phyloP scores from a whole-genome alignment of 768 basidiomycete species.

The Macrolepiota fuliginosa region DNA sequence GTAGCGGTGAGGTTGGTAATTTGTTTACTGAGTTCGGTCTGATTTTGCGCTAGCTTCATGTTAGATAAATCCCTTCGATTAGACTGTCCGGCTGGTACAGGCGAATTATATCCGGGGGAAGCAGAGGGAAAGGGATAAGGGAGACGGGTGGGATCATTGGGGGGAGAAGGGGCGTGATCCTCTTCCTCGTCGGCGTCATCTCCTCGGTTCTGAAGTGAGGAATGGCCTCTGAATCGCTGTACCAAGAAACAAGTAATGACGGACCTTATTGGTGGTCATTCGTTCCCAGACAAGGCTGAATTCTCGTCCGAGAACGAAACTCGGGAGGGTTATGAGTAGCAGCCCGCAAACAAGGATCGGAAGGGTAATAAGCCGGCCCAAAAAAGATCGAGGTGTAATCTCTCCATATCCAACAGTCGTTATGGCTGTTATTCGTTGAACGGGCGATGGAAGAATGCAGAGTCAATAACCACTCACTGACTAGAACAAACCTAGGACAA shows the following conservation, averaged over 20 bases:
- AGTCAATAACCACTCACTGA: conserved; percentile 51
- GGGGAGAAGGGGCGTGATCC: background rate
- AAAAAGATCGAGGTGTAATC: conserved; percentile 82
- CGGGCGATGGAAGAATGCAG: background rate
- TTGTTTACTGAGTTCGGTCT: conserved; percentile 63
- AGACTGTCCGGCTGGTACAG: conserved; percentile 1
- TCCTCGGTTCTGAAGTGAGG: conserved; percentile 5
- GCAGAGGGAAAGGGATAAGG: conserved; percentile 7
- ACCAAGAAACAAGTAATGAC: background rate
- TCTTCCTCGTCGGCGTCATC: conserved; percentile 19
- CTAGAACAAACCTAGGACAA: conserved; percentile 65
- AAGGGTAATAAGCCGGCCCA: conserved; percentile 84
- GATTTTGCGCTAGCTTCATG: conserved; percentile 62
- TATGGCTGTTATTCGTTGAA: conserved; percentile 53
- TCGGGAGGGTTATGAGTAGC: conserved; percentile 85
- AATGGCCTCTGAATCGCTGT: background rate
- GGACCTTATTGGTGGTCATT: conserved; percentile 55
- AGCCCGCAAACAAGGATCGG: conserved; percentile 87
- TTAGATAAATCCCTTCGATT: conserved; percentile 46
- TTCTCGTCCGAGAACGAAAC: conserved; percentile 89
- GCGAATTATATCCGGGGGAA: conserved; percentile 11
- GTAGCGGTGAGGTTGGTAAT: conserved; percentile 53
- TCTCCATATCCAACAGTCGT: conserved; percentile 92
- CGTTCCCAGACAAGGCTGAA: conserved; percentile 89
- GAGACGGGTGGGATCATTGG: conserved; percentile 12